A percentile compares a stretch with the other conserved stretches of the same genome.
Conservation (phyloP, 306 rosid species). For the Acacia confusa region DNA sequence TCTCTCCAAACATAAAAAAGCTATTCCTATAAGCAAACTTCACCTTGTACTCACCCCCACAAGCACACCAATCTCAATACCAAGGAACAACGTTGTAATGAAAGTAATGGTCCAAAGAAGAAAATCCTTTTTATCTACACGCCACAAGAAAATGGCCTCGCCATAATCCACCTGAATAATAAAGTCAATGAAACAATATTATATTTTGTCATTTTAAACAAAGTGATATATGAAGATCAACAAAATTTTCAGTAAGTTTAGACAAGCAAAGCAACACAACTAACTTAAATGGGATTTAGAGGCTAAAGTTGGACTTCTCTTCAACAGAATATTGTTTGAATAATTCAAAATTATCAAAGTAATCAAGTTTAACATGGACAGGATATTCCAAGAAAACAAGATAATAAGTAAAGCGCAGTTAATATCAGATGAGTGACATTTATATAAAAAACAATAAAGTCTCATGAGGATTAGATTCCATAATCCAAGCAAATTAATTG, state of each 20-base stretch:
- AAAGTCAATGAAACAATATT: conserved; percentile 24
- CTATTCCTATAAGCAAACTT: conserved; percentile 8
- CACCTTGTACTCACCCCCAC: conserved; percentile 76
- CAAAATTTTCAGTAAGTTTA: conserved; percentile 25
- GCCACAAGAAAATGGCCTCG: conserved; percentile 91
- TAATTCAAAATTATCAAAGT: conserved; percentile 4
- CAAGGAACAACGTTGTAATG: conserved; percentile 77
- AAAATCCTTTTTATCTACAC: conserved; percentile 89
- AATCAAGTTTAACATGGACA: background rate
- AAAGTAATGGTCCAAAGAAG: conserved; percentile 92
- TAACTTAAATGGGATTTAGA: conserved; percentile 8
- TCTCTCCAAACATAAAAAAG: background rate
- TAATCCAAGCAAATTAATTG: background rate
- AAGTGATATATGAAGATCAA: conserved; percentile 8
- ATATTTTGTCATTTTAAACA: conserved; percentile 19
- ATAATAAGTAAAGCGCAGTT: background rate
- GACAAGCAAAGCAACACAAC: conserved; percentile 20
- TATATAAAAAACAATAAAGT: background rate
- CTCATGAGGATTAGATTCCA: background rate
- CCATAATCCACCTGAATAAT: conserved; percentile 80
- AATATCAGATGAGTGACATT: conserved; percentile 2
- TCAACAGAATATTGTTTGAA: conserved; percentile 22
- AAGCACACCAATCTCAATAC: conserved; percentile 96
- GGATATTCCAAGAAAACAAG: conserved; percentile 13
- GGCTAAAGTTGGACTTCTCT: conserved; percentile 24